phyloP scores from a whole-genome alignment of 2,329 filamentous ascomycete genomes.

The Zalaria obscura region DNA sequence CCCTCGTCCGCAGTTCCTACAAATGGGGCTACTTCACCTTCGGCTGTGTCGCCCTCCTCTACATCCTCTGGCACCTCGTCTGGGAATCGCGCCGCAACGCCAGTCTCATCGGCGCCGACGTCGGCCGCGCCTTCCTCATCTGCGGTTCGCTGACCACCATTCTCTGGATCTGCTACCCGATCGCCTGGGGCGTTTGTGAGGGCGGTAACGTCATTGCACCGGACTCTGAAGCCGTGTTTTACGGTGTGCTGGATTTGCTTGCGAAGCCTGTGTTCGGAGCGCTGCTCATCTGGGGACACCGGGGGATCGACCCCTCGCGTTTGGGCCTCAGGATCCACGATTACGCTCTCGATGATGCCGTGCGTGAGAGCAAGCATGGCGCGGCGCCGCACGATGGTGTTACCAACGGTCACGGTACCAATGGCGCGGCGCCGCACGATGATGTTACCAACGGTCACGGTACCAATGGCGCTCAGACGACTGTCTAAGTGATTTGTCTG shows the following conservation, averaged over 20 bases:
- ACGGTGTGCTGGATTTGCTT: slow-evolving; percentile 51
- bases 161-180: slow-evolving; percentile 51
- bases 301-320: slow-evolving; percentile 42
- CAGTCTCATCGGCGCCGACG: slow-evolving; percentile 35
- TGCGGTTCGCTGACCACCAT: slow-evolving; percentile 45
- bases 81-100: slow-evolving; percentile 44
- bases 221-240: slow-evolving; percentile 55
- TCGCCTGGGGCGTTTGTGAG: slow-evolving; percentile 49
- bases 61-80: slow-evolving; percentile 45
- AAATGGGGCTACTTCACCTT: slow-evolving; percentile 57
- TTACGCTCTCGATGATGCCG: slow-evolving; percentile 26
- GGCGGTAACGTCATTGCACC: slow-evolving; percentile 52
- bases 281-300: slow-evolving; percentile 47
- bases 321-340: slow-evolving; percentile 40
- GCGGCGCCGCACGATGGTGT: slow-evolving; percentile 7
- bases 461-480: background rate
- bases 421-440: too few relatives aligned
- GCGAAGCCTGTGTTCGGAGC: slow-evolving; percentile 51
- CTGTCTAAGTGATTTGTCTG: background rate
- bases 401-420: slow-evolving; percentile 10
- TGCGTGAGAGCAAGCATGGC: slow-evolving; percentile 10
- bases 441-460: slow-evolving; percentile 9
- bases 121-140: slow-evolving; percentile 38
- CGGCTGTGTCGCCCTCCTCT: slow-evolving; percentile 37
- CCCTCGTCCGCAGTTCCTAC: slow-evolving; percentile 46